Evolutionary conservation across 306 rosid species (phyloP), one percentile per base, ranked within the genome.

Genomic region (Datisca glomerata): DNA sequence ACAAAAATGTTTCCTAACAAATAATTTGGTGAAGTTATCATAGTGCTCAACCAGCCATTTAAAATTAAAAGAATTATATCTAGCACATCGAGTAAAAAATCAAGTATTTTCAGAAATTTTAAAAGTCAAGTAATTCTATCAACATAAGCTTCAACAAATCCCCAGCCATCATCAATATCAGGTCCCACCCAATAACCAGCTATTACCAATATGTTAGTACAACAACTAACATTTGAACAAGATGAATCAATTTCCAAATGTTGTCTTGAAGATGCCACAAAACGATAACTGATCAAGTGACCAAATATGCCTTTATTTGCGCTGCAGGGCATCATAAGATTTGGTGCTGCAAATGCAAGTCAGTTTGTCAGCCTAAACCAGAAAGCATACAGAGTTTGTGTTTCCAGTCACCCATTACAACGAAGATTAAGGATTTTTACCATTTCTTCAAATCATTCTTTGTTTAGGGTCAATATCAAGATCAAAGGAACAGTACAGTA

Each of bases 131-230:
- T 33, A 41, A 66, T 65, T 55, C 45, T 79, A 43, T 71, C 59
- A 47, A 86, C 47, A 53, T 68, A 58, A 46, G 96, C 96, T 66
- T 82, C 87, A 51, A 79, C 69, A 62, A 60, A 71, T 32, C 96
- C 94, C 92, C 93, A 86, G 14, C 93, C 96, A 62, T 82, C 94
- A 57, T 86, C 96, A 36, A 51, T 41, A 71, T 86, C 94, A 54
- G 96, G 96, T 44, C 96, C 94, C 20, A 82, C 87, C 94, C 94
- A 86, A 61, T 66, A 86, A 58, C 96, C 96, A 55, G 64, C 59
- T 43, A 86, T 57, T 49, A 81, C 67, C 43, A 51, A 61, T 24
- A 55, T 61, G 31, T 57, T 60, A 16, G 57, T 47, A 65, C 49
- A 65, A 51, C 46, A 54, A 65, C 53, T 61, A 49, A 51, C 75